Base-by-base conservation (phyloP, 352 stramenopile species). In the Pythium plurisporium region DNA sequence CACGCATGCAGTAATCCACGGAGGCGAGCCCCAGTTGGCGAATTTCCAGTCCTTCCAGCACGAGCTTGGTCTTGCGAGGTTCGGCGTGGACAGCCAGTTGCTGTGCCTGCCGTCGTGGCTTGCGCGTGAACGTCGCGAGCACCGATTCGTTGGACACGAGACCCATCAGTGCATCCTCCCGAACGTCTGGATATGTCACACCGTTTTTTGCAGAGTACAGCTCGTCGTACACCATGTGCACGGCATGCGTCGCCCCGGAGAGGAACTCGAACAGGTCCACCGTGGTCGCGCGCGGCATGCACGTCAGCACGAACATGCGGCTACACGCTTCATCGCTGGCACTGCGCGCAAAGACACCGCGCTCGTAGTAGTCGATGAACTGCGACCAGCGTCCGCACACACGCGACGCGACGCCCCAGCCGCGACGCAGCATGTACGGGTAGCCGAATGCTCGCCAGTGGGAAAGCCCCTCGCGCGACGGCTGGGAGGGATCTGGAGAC, bases 301-400 rank as follows among this genome's bases (percentile, higher is more conserved):
- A 65, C 30, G 68, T 80, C 33, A 87, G 40, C 25, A 82, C 65
- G 51, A 70, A 83, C 76, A 87, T 87, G 53, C 64, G 57, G 45
- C 50, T 79, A 48, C 69, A 68, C 23, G 58, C 63, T n/a, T 81
- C 60, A 29, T 81, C 65, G 1, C 62, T 49, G 19, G 64, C 37
- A 0, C 50, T 37, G n/a, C 59, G 56, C 14, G 65, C 60, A 47
- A 87, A 87, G 10, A 77, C 34, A 4, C 41, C 44, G 20, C 52
- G 31, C 33, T 71, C 44, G 47, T 70, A 60, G 53, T 55, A 68
- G 30, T 63, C 59, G n/a, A 69, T 59, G 53, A 74, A 72, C 23
- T 61, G 38, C 7, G 45, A 40, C 59, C 60, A 63, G 45, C 59
- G 29, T 17, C 29, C 20, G 20, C 62, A 49, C 0, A 69, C 55